Base-by-base conservation (phyloP, 139 green algal genomes). In the Spirogloea muscicola region DNA sequence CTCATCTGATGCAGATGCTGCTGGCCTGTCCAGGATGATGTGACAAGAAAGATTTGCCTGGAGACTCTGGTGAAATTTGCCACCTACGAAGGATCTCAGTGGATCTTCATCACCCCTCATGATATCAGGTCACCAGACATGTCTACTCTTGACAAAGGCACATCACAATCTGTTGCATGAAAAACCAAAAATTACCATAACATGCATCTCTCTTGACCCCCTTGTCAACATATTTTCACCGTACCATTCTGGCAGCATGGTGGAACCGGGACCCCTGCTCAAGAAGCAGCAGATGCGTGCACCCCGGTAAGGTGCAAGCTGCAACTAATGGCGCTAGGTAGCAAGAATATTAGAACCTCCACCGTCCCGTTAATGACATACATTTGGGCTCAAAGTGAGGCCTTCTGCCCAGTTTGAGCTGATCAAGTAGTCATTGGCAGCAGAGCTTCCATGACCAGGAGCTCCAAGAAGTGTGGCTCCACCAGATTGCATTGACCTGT, bases 61-160 rank as follows among this genome's bases (percentile, higher is more conserved):
- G n/a, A 77, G 52, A 46, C 38, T 16, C 44, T 61, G 21, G 44
- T 81, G 3, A 42, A 72, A 10, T 78, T 78, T 21, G 74, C 74
- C 29, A 51, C 77, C 6, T 18, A 77, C 25, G 51, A 81, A 10
- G 46, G 46, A 13, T 43, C 25, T 10, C 74, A 81, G 65, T 81
- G 65, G 65, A 71, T 81, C 10, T 77, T 81, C 46, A 78, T 81
- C 58, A 81, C 74, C 3, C 74, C 74, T 27, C 44, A 81, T 16
- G 74, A 81, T 46, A 81, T 81, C 66, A 81, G 62, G 74, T 81
- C n/a, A n/a, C n/a, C n/a, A n/a, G n/a, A 3, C 2, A 55, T 55
- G 34, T 16, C 36, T 51, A 10, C 27, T 13, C 55, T 64, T 16
- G 13, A 10, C 46, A 55, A 21, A 31, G 46, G 46, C 21, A 55